These are phyloP conservation scores for Colletotrichum navitas DNA, from an alignment of 2,329 filamentous ascomycete species.

Conservation along the genomic window DNA sequence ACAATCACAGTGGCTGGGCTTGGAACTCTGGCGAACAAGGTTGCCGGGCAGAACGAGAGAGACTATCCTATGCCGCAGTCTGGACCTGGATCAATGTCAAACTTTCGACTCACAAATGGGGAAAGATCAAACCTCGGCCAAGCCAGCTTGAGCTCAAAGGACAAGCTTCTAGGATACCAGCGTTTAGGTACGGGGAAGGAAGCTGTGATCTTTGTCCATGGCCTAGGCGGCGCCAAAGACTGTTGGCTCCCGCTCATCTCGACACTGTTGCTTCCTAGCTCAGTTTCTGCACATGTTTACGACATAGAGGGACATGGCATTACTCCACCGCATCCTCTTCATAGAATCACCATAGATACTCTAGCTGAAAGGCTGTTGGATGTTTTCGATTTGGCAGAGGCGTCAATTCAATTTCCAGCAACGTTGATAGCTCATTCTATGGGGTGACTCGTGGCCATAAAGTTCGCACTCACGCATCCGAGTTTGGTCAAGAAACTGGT, in stretches of 20 bases:
- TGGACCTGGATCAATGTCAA: neutral
- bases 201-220: constrained; percentile 66
- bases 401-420: constrained; percentile 47
- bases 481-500: constrained; percentile 58
- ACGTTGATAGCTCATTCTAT: constrained; percentile 65
- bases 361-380: constrained; percentile 58
- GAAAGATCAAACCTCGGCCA: constrained; percentile 40
- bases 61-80: constrained; percentile 47
- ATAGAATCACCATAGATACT: constrained; percentile 56
- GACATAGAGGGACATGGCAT: constrained; percentile 70
- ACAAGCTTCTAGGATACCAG: constrained; percentile 56
- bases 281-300: constrained; percentile 56
- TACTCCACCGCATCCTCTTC: constrained; percentile 62
- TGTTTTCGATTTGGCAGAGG: constrained; percentile 52
- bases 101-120: constrained; percentile 39
- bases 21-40: constrained; percentile 50
- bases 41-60: constrained; percentile 46
- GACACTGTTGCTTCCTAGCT: constrained; percentile 47
- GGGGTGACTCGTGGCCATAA: constrained; percentile 62
- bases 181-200: constrained; percentile 46
- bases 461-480: constrained; percentile 56
- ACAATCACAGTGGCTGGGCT: constrained; percentile 50
- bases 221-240: constrained; percentile 61
- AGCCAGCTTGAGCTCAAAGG: constrained; percentile 52
- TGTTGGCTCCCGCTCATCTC: constrained; percentile 61